A percentile compares a stretch with the other conserved stretches of the same genome.
These are phyloP conservation scores for Neofusicoccum sp. DNA, from an alignment of 2,329 filamentous ascomycete species.

Conservation along the genomic window DNA sequence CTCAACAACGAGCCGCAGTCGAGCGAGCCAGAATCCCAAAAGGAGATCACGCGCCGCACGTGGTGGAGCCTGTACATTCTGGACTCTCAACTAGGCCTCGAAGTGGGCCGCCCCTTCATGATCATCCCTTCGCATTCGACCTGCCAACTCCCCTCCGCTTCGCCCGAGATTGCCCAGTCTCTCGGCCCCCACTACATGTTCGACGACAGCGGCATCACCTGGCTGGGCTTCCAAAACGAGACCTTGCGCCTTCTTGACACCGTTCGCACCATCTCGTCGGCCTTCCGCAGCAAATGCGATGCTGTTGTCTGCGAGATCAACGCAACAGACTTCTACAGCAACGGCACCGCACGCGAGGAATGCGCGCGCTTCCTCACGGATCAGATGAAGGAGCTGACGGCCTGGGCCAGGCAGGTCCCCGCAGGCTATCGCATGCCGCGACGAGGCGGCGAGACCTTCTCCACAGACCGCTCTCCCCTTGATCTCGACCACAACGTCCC, in stretches of 20 bases:
- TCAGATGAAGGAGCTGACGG: constrained; percentile 28
- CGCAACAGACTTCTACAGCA: constrained; percentile 27
- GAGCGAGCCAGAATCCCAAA: constrained; percentile 22
- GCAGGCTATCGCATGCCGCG: constrained; percentile 28
- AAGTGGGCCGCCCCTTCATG: constrained; percentile 48
- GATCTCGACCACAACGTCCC: constrained; percentile 17
- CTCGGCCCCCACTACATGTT: constrained; percentile 35
- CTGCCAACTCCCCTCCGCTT: constrained; percentile 40
- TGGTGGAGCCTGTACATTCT: constrained; percentile 50
- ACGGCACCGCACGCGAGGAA: constrained; percentile 30
- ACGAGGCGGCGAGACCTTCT: constrained; percentile 23
- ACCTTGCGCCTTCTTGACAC: constrained; percentile 37
- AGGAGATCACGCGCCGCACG: constrained; percentile 44
- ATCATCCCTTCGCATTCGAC: constrained; percentile 35
- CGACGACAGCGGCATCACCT: constrained; percentile 36
- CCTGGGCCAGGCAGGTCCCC: constrained; percentile 40
- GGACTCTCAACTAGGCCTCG: constrained; percentile 48
- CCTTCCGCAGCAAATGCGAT: constrained; percentile 35
- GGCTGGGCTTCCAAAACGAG: constrained; percentile 40
- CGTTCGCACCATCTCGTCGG: constrained; percentile 32
- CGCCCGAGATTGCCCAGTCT: constrained; percentile 29
- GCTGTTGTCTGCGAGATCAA: constrained; percentile 23
- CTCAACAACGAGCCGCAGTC: constrained; percentile 44
- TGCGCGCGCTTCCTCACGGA: constrained; percentile 33
- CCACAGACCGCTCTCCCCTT: constrained; percentile 22